Percentiles rank a stretch among this genome's conserved stretches.
Evolutionary conservation across 2,329 filamentous ascomycete genomes (phyloP).

Genomic region (Pseudogymnoascus sp.): DNA sequence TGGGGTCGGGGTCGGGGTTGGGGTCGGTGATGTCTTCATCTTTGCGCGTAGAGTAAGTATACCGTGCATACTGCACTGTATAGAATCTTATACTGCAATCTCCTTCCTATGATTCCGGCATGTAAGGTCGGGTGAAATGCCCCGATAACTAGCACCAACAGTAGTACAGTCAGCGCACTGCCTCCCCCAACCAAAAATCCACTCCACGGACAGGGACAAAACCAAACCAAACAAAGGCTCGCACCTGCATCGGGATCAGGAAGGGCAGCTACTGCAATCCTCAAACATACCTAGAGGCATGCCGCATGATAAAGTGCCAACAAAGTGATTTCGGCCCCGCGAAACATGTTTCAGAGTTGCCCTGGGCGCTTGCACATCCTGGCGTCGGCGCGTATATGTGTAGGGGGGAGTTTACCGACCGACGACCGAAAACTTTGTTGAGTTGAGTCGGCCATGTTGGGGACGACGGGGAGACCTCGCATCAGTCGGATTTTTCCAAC

Average conservation of each 20-base stretch:
- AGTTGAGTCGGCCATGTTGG: not conserved
- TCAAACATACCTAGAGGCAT: not conserved
- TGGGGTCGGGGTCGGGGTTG: not conserved
- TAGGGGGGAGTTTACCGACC: not conserved
- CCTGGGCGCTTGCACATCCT: not conserved
- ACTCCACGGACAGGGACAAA: not conserved
- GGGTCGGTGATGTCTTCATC: not conserved
- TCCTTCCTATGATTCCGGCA: not conserved
- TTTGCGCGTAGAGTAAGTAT: not conserved
- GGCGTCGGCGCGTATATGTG: not conserved
- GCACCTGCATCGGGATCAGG: not conserved
- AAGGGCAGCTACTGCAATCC: not conserved
- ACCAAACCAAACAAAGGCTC: not conserved
- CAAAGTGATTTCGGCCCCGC: not conserved
- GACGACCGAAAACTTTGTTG: not conserved
- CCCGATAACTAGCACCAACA: not conserved
- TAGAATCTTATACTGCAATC: not conserved
- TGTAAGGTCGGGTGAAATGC: not conserved
- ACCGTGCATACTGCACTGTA: not conserved
- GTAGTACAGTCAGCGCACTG: conserved; percentile 1
- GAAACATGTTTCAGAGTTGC: not conserved
- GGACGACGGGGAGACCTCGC: not conserved
- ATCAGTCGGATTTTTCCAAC: not conserved
- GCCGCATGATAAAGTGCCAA: not conserved
- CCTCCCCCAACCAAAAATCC: not conserved